These are phyloP conservation scores for Castanea sativa DNA, from an alignment of 306 rosid species.

Conservation along the genomic window DNA sequence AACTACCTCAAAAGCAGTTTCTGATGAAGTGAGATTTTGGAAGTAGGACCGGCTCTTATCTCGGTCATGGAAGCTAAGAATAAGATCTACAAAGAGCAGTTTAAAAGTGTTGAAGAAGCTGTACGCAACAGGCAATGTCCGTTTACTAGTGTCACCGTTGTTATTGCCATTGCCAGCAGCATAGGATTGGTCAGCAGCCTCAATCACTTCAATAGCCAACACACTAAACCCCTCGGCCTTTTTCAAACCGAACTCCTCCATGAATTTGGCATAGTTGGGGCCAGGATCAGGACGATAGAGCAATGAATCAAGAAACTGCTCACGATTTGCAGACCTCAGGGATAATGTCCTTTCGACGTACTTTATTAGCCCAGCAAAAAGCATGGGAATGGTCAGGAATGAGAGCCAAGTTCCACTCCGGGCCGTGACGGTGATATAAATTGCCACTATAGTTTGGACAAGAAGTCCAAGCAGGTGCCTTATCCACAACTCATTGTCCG, in stretches of 20 bases:
- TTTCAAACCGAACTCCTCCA: neutral
- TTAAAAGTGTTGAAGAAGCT: neutral
- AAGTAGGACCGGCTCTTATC: neutral
- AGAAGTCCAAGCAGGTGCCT: neutral
- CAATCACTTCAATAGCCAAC: neutral
- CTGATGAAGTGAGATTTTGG: neutral
- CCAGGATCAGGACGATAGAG: constrained; percentile 9
- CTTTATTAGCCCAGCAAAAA: neutral
- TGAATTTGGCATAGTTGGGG: neutral
- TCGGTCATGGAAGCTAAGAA: neutral
- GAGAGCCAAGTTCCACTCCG: neutral
- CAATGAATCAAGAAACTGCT: constrained; percentile 1
- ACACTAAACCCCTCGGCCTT: neutral
- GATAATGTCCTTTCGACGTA: neutral
- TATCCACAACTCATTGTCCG: neutral
- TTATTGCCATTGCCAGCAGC: neutral
- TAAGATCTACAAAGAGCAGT: neutral
- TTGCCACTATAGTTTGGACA: neutral
- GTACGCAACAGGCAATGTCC: neutral
- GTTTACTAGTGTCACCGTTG: neutral
- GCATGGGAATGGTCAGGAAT: neutral
- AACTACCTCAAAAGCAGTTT: neutral
- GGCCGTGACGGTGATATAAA: neutral
- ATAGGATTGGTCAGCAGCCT: neutral
- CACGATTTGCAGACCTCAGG: neutral